These are phyloP conservation scores for Penicillium ucsense DNA, from an alignment of 495 filamentous ascomycete genomes.

Conservation along the genomic window DNA sequence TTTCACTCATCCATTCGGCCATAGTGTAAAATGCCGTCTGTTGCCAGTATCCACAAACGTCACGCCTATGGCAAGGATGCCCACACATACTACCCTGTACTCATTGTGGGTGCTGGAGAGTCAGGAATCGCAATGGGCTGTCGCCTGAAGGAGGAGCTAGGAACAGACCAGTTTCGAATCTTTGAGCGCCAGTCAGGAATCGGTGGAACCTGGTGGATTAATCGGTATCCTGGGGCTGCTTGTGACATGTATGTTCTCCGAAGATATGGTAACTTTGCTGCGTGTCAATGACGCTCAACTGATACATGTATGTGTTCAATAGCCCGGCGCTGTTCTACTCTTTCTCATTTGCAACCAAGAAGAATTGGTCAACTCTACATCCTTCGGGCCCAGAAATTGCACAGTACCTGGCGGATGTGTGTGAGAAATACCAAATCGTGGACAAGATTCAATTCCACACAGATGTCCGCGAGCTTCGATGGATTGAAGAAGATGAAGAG, in stretches of 20 bases:
- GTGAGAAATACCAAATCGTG: constrained; percentile 45
- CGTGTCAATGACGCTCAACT: constrained; percentile 2
- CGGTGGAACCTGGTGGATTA: constrained; percentile 62
- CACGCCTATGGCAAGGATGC: constrained; percentile 38
- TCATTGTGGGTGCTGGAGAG: constrained; percentile 53
- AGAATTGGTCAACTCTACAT: constrained; percentile 46
- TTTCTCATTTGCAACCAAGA: constrained; percentile 53
- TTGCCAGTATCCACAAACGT: constrained; percentile 33
- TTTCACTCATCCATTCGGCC: background rate
- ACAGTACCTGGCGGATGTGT: constrained; percentile 50
- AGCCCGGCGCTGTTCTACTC: constrained; percentile 51
- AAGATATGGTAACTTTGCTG: background rate
- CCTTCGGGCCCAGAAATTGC: constrained; percentile 47
- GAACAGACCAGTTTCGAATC: constrained; percentile 53
- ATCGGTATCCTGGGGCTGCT: constrained; percentile 55
- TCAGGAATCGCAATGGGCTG: constrained; percentile 60
- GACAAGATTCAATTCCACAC: constrained; percentile 52
- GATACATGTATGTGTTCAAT: background rate
- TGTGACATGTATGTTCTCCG: constrained; percentile 34
- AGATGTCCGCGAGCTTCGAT: constrained; percentile 37
- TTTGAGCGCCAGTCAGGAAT: constrained; percentile 53
- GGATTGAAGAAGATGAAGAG: constrained; percentile 39
- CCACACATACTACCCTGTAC: constrained; percentile 47
- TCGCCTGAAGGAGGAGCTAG: constrained; percentile 47
- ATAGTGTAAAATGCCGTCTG: constrained; percentile 12